These are phyloP conservation scores for Stephania yunnanensis DNA, from an alignment of 164 flowering plant genomes.

Conservation along the genomic window DNA sequence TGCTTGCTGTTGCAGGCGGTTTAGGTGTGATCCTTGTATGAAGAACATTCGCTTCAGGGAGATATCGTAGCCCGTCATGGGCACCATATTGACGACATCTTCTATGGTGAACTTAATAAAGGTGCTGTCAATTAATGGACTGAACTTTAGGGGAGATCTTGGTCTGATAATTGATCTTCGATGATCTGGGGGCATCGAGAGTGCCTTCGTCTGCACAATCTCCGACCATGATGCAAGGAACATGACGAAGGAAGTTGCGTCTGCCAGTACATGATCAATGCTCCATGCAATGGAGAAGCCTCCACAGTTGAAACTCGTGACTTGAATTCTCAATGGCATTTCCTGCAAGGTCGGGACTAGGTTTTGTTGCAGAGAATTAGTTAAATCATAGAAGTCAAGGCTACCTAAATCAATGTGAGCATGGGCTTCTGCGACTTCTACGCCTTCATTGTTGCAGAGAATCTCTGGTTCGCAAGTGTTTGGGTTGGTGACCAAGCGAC, in stretches of 20 bases:
- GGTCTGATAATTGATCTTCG: slow-evolving; percentile 28
- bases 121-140: slow-evolving; percentile 30
- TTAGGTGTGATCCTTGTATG: slow-evolving; percentile 9
- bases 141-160: slow-evolving; percentile 33
- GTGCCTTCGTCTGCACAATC: slow-evolving; percentile 18
- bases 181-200: slow-evolving; percentile 39
- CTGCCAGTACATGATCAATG: slow-evolving; percentile 51
- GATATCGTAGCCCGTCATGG: background rate
- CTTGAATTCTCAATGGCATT: slow-evolving; percentile 32
- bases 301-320: slow-evolving; percentile 38
- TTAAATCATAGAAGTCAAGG: slow-evolving; percentile 33
- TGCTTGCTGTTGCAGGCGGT: slow-evolving; percentile 3
- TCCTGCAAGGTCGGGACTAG: slow-evolving; percentile 19
- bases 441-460: slow-evolving; percentile 43
- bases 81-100: slow-evolving; percentile 1
- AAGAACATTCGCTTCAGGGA: slow-evolving; percentile 7
- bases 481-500: slow-evolving; percentile 31
- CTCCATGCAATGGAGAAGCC: slow-evolving; percentile 41
- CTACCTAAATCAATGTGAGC: slow-evolving; percentile 24
- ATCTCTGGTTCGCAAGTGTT: slow-evolving; percentile 39
- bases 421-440: slow-evolving; percentile 31
- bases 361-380: slow-evolving; percentile 29
- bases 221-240: slow-evolving; percentile 32
- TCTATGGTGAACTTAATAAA: slow-evolving; percentile 24
- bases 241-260: slow-evolving; percentile 37